phyloP scores from a whole-genome alignment of 768 basidiomycete genomes.

The Agaricus blazei region DNA sequence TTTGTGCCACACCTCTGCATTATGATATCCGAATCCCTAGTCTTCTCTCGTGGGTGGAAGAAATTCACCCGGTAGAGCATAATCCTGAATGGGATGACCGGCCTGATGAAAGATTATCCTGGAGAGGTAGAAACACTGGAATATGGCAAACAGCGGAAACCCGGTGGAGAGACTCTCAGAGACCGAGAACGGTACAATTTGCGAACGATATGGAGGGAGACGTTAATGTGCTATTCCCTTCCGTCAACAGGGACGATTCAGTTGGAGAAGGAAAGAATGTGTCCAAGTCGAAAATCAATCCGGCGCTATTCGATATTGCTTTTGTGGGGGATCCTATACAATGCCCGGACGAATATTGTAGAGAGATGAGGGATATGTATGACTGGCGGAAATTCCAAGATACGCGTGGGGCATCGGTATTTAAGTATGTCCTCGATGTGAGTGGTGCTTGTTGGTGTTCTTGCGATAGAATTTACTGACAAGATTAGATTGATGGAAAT shows the following conservation, averaged over 20 bases:
- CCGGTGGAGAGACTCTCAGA: slow-evolving; percentile 43
- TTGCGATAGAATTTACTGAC: neutral
- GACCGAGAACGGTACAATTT: slow-evolving; percentile 36
- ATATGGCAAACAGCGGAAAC: slow-evolving; percentile 30
- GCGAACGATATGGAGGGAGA: slow-evolving; percentile 29
- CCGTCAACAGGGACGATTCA: slow-evolving; percentile 8
- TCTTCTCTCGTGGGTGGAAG: slow-evolving; percentile 34
- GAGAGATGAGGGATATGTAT: slow-evolving; percentile 37
- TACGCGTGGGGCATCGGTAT: slow-evolving; percentile 32
- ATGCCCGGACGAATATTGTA: slow-evolving; percentile 37
- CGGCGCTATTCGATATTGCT: slow-evolving; percentile 51
- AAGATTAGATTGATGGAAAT: slow-evolving; percentile 45
- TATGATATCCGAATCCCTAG: slow-evolving; percentile 41
- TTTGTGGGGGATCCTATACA: slow-evolving; percentile 38
- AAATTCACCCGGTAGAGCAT: slow-evolving; percentile 27
- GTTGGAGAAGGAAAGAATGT: slow-evolving; percentile 30
- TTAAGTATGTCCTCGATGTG: slow-evolving; percentile 57
- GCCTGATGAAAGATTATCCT: slow-evolving; percentile 48
- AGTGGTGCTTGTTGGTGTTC: slow-evolving; percentile 12
- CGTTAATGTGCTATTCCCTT: slow-evolving; percentile 24
- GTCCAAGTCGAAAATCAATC: slow-evolving; percentile 32
- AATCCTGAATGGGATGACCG: slow-evolving; percentile 63
- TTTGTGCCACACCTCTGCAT: slow-evolving; percentile 36
- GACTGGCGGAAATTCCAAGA: slow-evolving; percentile 38
- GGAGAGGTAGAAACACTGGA: slow-evolving; percentile 73